phyloP scores from a whole-genome alignment of 225 moss, liverwort and hornwort species.

The Physcomitrellopsis africana region DNA sequence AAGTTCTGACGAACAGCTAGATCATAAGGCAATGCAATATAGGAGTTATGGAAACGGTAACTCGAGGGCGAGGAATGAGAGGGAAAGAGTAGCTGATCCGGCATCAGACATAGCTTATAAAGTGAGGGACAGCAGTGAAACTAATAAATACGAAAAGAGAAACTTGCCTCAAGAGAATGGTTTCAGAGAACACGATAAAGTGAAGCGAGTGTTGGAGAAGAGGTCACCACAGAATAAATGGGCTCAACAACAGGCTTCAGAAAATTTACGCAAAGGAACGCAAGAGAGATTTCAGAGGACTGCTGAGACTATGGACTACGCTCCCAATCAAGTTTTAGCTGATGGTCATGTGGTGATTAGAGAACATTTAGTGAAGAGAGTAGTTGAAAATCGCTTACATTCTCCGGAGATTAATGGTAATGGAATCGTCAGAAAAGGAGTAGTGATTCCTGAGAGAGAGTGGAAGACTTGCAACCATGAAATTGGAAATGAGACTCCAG shows the following conservation, averaged over 20 bases:
- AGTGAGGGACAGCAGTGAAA: constrained; percentile 23
- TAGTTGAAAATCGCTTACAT: too few relatives aligned
- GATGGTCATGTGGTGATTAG: too few relatives aligned
- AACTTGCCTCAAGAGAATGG: constrained; percentile 26
- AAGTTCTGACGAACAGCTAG: constrained; percentile 24
- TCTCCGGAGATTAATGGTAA: too few relatives aligned
- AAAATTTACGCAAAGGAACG: constrained; percentile 20
- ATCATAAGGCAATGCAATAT: constrained; percentile 15
- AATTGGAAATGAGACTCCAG: constrained; percentile 28
- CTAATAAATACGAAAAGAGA: constrained; percentile 29
- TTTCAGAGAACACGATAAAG: constrained; percentile 35
- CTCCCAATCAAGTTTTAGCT: too few relatives aligned
- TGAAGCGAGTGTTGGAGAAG: constrained; percentile 48
- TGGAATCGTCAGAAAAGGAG: too few relatives aligned
- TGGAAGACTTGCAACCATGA: neutral
- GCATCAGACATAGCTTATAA: constrained; percentile 17
- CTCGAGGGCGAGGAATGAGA: constrained; percentile 25
- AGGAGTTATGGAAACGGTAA: constrained; percentile 27
- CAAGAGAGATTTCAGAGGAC: too few relatives aligned
- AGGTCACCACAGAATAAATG: constrained; percentile 42
- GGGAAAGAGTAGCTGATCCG: constrained; percentile 21
- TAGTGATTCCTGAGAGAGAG: too few relatives aligned
- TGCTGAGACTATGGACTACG: too few relatives aligned
- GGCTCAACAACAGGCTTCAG: constrained; percentile 40
- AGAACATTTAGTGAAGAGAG: too few relatives aligned